A percentile compares a stretch with the other conserved stretches of the same genome.
phyloP scores from a whole-genome alignment of 495 filamentous ascomycete genomes.

The Jackrogersella minutella region DNA sequence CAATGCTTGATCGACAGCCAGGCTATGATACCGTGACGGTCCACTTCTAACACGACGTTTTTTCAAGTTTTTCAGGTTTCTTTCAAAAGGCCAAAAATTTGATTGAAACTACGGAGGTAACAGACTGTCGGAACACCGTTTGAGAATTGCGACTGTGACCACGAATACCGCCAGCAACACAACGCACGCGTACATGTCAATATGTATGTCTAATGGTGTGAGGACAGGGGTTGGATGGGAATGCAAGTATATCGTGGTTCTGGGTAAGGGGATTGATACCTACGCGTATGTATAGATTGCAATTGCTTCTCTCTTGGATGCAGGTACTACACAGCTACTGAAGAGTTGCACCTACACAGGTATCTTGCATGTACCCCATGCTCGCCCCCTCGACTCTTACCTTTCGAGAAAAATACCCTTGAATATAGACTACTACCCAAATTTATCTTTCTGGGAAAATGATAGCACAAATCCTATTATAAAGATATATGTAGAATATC shows the following conservation, averaged over 20 bases:
- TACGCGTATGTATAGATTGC: neutral
- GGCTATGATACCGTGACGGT: slow-evolving; percentile 27
- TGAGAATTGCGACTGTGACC: slow-evolving; percentile 38
- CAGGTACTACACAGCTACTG: neutral
- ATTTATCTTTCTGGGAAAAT: neutral
- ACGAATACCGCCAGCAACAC: slow-evolving; percentile 6
- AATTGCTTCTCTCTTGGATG: neutral
- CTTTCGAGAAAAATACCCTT: slow-evolving; percentile 26
- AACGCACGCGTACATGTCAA: neutral
- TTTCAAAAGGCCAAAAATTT: slow-evolving; percentile 5
- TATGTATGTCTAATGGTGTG: slow-evolving; percentile 17
- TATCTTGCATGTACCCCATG: slow-evolving; percentile 5
- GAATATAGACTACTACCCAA: slow-evolving; percentile 3
- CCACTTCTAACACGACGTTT: slow-evolving; percentile 35
- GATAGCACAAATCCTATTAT: neutral
- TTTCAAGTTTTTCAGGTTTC: slow-evolving; percentile 28
- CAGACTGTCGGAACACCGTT: slow-evolving; percentile 42
- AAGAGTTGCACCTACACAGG: neutral
- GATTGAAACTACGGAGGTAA: slow-evolving; percentile 43
- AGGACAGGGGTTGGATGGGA: neutral
- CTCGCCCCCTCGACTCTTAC: neutral
- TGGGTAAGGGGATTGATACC: slow-evolving; percentile 36
- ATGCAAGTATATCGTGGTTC: neutral
- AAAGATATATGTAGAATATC: neutral
- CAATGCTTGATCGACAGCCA: slow-evolving; percentile 25